These are phyloP conservation scores for Acidomyces sp. DNA, from an alignment of 495 filamentous ascomycete genomes.

Conservation along the genomic window DNA sequence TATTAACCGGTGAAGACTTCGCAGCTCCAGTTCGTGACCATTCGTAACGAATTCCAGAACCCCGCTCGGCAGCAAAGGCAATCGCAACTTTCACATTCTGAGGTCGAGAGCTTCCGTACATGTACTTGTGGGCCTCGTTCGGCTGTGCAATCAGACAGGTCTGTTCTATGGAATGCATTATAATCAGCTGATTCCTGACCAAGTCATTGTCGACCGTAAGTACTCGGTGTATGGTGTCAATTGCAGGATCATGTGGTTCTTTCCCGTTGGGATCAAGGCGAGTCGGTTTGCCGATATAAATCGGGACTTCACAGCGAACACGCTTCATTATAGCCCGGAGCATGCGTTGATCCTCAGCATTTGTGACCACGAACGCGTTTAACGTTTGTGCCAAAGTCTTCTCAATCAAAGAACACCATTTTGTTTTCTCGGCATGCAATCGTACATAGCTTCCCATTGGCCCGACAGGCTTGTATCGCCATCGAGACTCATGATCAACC, in stretches of 20 bases:
- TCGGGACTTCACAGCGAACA: conserved; percentile 41
- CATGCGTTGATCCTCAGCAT: conserved; percentile 50
- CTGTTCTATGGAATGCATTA: conserved; percentile 73
- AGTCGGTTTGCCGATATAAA: conserved; percentile 51
- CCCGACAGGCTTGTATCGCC: conserved; percentile 61
- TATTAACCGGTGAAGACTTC: conserved; percentile 41
- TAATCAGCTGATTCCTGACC: conserved; percentile 69
- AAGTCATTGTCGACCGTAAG: conserved; percentile 68
- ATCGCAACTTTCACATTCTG: conserved; percentile 63
- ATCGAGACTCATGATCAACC: conserved; percentile 54
- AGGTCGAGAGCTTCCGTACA: conserved; percentile 42
- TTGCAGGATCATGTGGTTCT: conserved; percentile 53
- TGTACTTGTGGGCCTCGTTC: conserved; percentile 49
- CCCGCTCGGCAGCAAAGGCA: conserved; percentile 43
- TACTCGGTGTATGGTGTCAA: conserved; percentile 64
- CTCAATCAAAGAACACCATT: conserved; percentile 80
- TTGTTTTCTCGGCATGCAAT: conserved; percentile 57
- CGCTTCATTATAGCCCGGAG: conserved; percentile 51
- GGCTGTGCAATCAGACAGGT: conserved; percentile 59
- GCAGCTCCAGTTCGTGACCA: conserved; percentile 30
- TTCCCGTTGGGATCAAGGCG: conserved; percentile 48
- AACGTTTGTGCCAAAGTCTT: conserved; percentile 50
- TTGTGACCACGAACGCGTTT: conserved; percentile 67
- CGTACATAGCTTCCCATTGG: conserved; percentile 67
- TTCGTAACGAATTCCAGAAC: conserved; percentile 41